Evolutionary conservation across 2,329 filamentous ascomycete genomes (phyloP).

Genomic region (Dissoconium aciculare): DNA sequence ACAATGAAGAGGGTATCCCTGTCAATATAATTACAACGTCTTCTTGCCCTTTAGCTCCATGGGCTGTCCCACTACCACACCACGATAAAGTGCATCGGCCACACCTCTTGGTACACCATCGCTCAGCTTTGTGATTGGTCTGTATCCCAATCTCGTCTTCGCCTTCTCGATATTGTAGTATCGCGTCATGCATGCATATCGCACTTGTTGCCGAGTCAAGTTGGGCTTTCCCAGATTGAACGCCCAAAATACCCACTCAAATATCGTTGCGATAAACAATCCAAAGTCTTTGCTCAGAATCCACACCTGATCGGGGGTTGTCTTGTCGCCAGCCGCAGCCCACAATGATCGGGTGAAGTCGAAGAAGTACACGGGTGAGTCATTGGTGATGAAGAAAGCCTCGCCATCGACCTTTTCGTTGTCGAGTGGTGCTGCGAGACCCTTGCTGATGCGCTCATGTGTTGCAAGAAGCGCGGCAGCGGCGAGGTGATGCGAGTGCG

Average conservation of each 20-base stretch:
- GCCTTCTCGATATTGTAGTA: constrained; percentile 70
- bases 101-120: constrained; percentile 43
- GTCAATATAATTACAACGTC: constrained; percentile 7
- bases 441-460: constrained; percentile 21
- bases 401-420: constrained; percentile 37
- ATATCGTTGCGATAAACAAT: constrained; percentile 27
- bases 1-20: no score
- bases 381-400: constrained; percentile 39
- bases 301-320: constrained; percentile 29
- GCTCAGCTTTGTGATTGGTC: constrained; percentile 49
- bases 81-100: constrained; percentile 25
- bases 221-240: constrained; percentile 31
- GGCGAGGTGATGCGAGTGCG: constrained; percentile 37
- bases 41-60: constrained; percentile 22
- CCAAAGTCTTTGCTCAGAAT: constrained; percentile 28
- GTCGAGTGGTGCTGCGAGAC: constrained; percentile 27
- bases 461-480: constrained; percentile 35
- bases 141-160: constrained; percentile 53
- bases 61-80: constrained; percentile 22
- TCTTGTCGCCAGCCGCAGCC: constrained; percentile 29
- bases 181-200: constrained; percentile 58
- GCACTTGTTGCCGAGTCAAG: constrained; percentile 35
- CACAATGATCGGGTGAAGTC: constrained; percentile 35
- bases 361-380: constrained; percentile 37
- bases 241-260: constrained; percentile 33